A percentile compares a stretch with the other conserved stretches of the same genome.
These are phyloP conservation scores for Phytophthora kernoviae DNA, from an alignment of 352 stramenopile species.

Conservation along the genomic window DNA sequence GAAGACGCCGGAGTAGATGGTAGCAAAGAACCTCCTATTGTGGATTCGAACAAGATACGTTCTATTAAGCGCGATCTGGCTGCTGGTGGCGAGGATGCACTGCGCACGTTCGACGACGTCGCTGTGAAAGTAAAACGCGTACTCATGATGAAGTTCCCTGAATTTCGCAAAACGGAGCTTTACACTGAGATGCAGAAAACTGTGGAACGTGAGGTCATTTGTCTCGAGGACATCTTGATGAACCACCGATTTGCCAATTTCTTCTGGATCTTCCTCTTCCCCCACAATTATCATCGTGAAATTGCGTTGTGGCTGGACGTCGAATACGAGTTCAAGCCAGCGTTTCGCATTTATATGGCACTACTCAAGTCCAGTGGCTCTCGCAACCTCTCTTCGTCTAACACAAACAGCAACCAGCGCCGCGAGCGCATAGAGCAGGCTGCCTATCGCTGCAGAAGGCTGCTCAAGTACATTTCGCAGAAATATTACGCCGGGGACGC, in stretches of 20 bases:
- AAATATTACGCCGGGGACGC: constrained; percentile 83
- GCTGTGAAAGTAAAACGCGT: constrained; percentile 80
- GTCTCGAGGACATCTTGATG: constrained; percentile 86
- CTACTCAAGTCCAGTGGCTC: constrained; percentile 57
- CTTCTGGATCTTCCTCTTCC: constrained; percentile 90
- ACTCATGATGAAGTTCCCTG: constrained; percentile 79
- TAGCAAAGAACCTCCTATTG: constrained; percentile 36
- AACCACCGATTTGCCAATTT: constrained; percentile 89
- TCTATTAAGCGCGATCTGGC: constrained; percentile 80
- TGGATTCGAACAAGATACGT: constrained; percentile 66
- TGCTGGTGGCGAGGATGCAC: constrained; percentile 74
- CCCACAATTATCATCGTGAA: constrained; percentile 88
- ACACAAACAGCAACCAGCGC: constrained; percentile 30
- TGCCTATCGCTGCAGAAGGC: constrained; percentile 62
- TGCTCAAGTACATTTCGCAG: constrained; percentile 86
- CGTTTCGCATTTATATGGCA: constrained; percentile 71
- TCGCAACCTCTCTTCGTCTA: constrained; percentile 18
- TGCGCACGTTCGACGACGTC: constrained; percentile 82
- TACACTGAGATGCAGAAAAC: constrained; percentile 83
- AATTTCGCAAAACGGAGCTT: constrained; percentile 82
- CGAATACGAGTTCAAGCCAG: constrained; percentile 88
- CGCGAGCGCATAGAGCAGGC: constrained; percentile 68
- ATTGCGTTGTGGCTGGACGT: constrained; percentile 87
- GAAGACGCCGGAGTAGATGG: constrained; percentile 22
- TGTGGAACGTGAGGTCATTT: constrained; percentile 81